These are phyloP conservation scores for Solanum commersonii DNA, from an alignment of 257 asterid species.

Conservation along the genomic window DNA sequence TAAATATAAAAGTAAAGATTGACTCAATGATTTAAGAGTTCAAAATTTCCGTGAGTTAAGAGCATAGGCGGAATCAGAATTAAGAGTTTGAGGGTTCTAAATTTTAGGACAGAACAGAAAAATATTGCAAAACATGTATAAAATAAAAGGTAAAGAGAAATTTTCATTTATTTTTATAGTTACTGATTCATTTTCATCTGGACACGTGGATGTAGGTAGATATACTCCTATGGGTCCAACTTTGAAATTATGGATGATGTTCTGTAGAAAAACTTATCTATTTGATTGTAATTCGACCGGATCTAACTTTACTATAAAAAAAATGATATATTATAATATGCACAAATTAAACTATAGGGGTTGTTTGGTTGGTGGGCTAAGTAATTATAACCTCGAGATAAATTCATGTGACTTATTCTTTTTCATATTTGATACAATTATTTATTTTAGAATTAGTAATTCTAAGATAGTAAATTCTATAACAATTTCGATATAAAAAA, in stretches of 20 bases:
- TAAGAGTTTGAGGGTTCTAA: no score
- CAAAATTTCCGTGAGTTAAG: no score
- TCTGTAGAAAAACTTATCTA: neutral
- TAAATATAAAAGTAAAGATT: no score
- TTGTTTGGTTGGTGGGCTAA: neutral
- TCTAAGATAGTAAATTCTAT: neutral
- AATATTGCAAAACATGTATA: no score
- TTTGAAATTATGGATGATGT: no score
- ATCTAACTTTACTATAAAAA: neutral
- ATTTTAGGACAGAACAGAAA: no score
- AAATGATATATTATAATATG: neutral
- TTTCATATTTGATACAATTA: neutral
- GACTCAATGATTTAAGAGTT: neutral
- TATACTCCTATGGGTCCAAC: neutral
- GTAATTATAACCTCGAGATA: neutral
- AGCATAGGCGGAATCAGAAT: rapidly evolving
- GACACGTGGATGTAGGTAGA: neutral
- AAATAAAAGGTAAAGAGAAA: no score
- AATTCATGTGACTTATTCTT: neutral
- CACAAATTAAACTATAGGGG: neutral
- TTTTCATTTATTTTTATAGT: neutral
- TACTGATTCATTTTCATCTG: neutral
- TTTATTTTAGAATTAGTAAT: neutral
- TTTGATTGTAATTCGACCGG: neutral
- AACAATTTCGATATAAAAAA: neutral